Base-by-base conservation (phyloP, 2,329 filamentous ascomycete genomes). In the Botryotinia narcissicola region DNA sequence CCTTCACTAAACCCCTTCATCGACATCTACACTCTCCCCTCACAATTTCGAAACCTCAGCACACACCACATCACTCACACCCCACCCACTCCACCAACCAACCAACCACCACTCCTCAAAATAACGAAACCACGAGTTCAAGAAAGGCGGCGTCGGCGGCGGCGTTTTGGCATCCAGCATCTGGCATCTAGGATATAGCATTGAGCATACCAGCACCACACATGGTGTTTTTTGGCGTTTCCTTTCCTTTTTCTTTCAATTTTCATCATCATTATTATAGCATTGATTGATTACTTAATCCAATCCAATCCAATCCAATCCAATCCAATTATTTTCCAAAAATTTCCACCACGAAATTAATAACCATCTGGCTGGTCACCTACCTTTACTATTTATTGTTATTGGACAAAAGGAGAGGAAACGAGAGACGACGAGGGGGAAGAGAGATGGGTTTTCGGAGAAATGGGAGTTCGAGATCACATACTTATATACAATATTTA, bases 81-180 rank as follows among this genome's bases (percentile, higher is more conserved):
- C 18, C 18, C 42, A 44, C 3, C 42, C 42, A 44, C 16, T 20
- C 18, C 42, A 44, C 42, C 42, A 44, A 44, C 20, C 18, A 42
- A n/a, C n/a, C 42, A 32, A 18, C 6, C 42, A n/a, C 42, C 62
- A 46, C 61, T 35, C 57, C 32, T 29, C 18, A 60, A 66, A 51
- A 67, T 40, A 54, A 67, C 46, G 46, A 67, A 67, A 37, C 46
- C 64, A 67, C 32, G 64, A 67, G 64, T 40, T 29, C n/a, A 67
- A 67, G 64, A 67, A 32, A n/a, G 48, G 48, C 48, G 10, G 25
- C 22, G 22, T 3, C 48, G 63, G 32, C 63, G 63, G 48, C 14
- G 51, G 51, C 51, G 51, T 57, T 57, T 32, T 12, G 51, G 51
- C 48, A 51, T 25, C 14, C 5, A 25, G 44, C 44, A 48, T 48